Conservation (phyloP, 208 protist species). For the Trypanosoma cruzi region DNA sequence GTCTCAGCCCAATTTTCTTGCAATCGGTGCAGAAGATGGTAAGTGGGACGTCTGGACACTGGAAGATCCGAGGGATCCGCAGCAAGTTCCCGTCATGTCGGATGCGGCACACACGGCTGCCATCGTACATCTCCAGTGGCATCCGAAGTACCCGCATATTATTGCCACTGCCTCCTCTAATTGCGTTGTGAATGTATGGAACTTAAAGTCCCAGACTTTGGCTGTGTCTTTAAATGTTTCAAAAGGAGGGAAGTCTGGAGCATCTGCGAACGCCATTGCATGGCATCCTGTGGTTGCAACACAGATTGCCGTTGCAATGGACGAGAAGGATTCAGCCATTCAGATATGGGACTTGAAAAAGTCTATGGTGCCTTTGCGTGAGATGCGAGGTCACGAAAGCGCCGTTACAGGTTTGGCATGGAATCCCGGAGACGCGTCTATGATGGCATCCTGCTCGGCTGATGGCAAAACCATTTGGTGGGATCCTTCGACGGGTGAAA, state of each 20-base stretch:
- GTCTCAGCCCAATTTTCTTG: conserved; percentile 85
- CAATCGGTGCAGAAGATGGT: conserved; percentile 66
- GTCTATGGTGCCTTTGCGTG: conserved; percentile 80
- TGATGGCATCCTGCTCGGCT: conserved; percentile 94
- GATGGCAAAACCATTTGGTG: conserved; percentile 96
- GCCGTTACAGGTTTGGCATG: conserved; percentile 95
- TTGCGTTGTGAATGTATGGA: conserved; percentile 94
- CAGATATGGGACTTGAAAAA: conserved; percentile 98
- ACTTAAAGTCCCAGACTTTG: conserved; percentile 90
- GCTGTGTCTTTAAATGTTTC: conserved; percentile 90
- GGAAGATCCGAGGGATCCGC: conserved; percentile 60
- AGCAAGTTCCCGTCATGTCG: conserved; percentile 67
- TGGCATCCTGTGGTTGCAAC: conserved; percentile 96
- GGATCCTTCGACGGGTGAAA: conserved; percentile 89
- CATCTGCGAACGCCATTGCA: conserved; percentile 79
- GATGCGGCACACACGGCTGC: conserved; percentile 42
- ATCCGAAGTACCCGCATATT: conserved; percentile 92
- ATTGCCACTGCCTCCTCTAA: conserved; percentile 91
- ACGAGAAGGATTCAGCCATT: conserved; percentile 92
- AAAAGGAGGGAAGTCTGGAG: conserved; percentile 50
- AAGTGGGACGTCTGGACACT: conserved; percentile 93
- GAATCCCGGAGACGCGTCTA: conserved; percentile 86
- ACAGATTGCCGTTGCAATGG: conserved; percentile 93
- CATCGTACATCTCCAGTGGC: conserved; percentile 79
- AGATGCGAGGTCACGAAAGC: conserved; percentile 80